Evolutionary conservation across 345 rosid species (phyloP), one percentile per base, ranked within the genome.

Genomic region (Toxicodendron radicans): DNA sequence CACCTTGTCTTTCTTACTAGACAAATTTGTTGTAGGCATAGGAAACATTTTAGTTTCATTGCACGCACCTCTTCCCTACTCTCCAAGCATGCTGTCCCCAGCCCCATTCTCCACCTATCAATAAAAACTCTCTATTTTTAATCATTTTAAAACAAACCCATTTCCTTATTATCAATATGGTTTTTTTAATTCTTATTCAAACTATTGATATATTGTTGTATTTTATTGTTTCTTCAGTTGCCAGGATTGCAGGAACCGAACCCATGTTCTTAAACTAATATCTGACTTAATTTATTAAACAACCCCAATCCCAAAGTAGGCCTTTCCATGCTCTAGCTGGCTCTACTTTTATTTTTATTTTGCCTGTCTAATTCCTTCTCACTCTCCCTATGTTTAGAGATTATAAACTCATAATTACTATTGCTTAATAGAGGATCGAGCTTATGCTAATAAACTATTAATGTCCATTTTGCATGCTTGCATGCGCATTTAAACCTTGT

Each of bases 401-500:
- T 83, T 87, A 80, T 78, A 88, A 90, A 88, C 79, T 73, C 82
- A 85, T 80, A 78, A 87, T 83, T 81, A 81, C 79, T 71, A 52
- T 81, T 82, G 78, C 77, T 73, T 66, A 46, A 75, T 72, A 75
- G 80, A 72, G 84, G 23, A 73, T 72, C 54, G 67, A 78, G 74
- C 73, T 24, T 58, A 62, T 75, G 58, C 35, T 76, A 73, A 77
- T 51, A 76, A 80, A 78, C 10, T 78, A 80, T 58, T 73, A 69
- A 70, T 74, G 79, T 57, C 68, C 59, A 73, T 70, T 71, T 57
- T 73, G 80, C 88, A 82, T 80, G 84, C 85, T 74, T 83, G 95
- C 93, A 88, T 88, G 91, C 91, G 92, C 86, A 77, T 80, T 83
- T 84, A 78, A 85, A 86, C 75, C 85, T 71, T 84, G 82, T 78